Percentiles rank a stretch among this genome's conserved stretches.
phyloP scores from a whole-genome alignment of 192 early-diverging fungal genomes.

The Oehlia diaphana region DNA sequence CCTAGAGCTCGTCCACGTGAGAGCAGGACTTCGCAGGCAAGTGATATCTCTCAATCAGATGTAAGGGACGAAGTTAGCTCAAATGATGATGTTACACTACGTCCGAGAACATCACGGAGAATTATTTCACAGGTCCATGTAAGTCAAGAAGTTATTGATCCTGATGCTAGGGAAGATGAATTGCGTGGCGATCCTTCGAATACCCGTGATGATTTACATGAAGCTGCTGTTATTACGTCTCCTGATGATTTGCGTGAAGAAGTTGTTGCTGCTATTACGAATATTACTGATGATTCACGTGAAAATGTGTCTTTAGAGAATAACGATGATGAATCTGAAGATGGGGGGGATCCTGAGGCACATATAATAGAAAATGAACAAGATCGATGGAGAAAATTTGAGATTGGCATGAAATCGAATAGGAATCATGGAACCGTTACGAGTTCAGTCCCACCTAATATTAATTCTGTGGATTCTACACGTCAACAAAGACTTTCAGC shows the following conservation, averaged over 20 bases:
- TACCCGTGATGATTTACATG: not conserved
- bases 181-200: not conserved
- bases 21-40: not conserved
- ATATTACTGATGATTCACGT: not conserved
- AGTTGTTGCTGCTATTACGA: not conserved
- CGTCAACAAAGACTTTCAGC: not conserved
- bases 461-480: not conserved
- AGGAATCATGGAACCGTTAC: not conserved
- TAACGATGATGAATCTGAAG: not conserved
- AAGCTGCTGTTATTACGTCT: not conserved
- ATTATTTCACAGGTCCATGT: not conserved
- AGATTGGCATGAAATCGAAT: not conserved
- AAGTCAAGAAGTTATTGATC: not conserved
- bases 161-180: not conserved
- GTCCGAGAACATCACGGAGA: not conserved
- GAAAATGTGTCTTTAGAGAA: not conserved
- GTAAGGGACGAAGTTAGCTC: not conserved
- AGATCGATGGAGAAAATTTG: not conserved
- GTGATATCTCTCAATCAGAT: not conserved
- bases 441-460: not conserved
- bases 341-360: not conserved
- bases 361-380: not conserved
- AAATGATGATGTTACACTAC: not conserved
- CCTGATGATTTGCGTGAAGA: not conserved
- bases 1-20: not conserved